Percentiles rank a stretch among this genome's conserved stretches.
Conservation (phyloP, 306 rosid genomes). For the Dalbergia oliveri region DNA sequence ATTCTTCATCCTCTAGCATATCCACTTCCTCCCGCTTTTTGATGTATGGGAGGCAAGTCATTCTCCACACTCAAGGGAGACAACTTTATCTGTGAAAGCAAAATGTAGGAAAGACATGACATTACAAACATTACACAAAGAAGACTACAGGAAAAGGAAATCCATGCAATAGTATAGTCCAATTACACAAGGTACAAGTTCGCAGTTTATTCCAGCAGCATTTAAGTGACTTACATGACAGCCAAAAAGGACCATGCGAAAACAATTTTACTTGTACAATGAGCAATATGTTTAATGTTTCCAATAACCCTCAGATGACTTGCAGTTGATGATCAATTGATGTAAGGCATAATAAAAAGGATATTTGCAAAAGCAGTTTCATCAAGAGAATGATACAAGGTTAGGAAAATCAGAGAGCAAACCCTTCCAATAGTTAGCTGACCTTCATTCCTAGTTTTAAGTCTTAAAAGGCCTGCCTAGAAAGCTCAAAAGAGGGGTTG, state of each 20-base stretch:
- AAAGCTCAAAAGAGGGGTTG: not conserved
- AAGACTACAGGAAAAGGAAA: not conserved
- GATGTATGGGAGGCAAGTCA: slow-evolving; percentile 49
- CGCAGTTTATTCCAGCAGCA: not conserved
- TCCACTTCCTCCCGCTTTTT: slow-evolving; percentile 58
- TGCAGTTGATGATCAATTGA: not conserved
- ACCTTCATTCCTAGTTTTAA: not conserved
- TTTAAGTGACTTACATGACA: not conserved
- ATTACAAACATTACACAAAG: not conserved
- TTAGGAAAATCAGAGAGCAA: not conserved
- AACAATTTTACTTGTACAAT: not conserved
- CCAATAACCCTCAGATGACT: not conserved
- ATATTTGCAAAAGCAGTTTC: not conserved
- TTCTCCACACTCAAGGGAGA: slow-evolving; percentile 50
- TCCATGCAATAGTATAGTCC: not conserved
- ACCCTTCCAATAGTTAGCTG: not conserved
- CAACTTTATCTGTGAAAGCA: slow-evolving; percentile 52
- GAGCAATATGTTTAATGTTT: not conserved
- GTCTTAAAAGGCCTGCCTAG: not conserved
- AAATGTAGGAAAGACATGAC: not conserved
- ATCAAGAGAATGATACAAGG: not conserved
- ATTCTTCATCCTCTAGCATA: slow-evolving; percentile 55
- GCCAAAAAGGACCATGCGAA: not conserved
- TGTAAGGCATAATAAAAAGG: not conserved
- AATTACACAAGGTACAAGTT: slow-evolving; percentile 4